Evolutionary conservation across 257 asterid species (phyloP), one percentile per base, ranked within the genome.

Genomic region (Parsonsia alboflavescens): DNA sequence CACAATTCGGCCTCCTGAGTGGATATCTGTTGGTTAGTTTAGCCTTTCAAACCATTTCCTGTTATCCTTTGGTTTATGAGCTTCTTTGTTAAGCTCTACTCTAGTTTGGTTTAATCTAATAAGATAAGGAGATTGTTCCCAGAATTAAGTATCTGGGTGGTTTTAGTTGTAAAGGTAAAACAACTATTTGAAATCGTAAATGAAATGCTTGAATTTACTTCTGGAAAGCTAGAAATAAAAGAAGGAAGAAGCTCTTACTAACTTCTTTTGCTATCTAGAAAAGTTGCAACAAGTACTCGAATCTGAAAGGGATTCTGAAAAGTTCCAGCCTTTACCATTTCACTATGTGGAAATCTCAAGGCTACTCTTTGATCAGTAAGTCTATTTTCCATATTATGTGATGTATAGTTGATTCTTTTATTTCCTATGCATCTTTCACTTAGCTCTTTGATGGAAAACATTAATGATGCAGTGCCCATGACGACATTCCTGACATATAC

Each of bases 321-420:
- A 85, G 83, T 92, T 90, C 81, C 96, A 94, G 86, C 89, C 89
- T 33, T 82, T 94, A 84, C 99, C 97, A 78, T 94, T 92, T 84
- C 97, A 94, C 76, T 94, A 94, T 71, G 97, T 94, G 54, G 97
- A 94, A 86, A 89, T 94, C 83, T 89, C 97, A 65, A 86, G 97
- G 88, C 96, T 92, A 77, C 97, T 92, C 41, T 94, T 92, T 83
- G 93, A 94, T 81, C 91, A 89, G 97, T 89, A 86, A 89, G 96
- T 84, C 28, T 66, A 24, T 73, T 68, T 68, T 16, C 6, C 71
- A 39, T 65, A 15, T 41, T 49, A 54, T 58, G 61, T 10, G 15
- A 24, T 49, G 28, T 61, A 21, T 39, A 28, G 49, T 10, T 42
- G 12, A 71, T 48, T 45, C 7, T 46, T 5, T 24, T 2, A 10